A percentile compares a stretch with the other conserved stretches of the same genome.
Evolutionary conservation across 1,284 basidiomycete species (phyloP).

Genomic region (Omphalotus olearius): DNA sequence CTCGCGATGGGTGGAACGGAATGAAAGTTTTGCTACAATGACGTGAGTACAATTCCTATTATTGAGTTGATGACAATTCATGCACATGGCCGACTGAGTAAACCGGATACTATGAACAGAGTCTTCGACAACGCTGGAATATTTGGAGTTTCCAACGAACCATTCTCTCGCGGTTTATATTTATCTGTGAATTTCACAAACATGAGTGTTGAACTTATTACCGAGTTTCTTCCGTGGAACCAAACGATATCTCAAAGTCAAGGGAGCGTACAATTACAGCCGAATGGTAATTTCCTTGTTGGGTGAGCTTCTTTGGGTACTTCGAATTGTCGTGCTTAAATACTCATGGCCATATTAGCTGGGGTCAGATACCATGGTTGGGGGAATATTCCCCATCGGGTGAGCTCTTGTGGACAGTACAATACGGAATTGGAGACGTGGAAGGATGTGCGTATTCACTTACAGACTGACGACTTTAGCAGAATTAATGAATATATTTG

Average conservation of each 20-base stretch:
- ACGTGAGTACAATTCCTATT: neutral
- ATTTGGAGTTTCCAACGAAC: constrained; percentile 3
- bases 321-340: no score
- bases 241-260: constrained; percentile 7
- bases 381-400: constrained; percentile 6
- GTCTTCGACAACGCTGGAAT: constrained; percentile 4
- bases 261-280: constrained; percentile 10
- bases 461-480: neutral
- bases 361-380: constrained; percentile 9
- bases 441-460: constrained; percentile 4
- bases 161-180: constrained; percentile 5
- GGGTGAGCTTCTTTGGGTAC: neutral
- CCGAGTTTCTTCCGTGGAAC: constrained; percentile 4
- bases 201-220: constrained; percentile 4
- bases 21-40: constrained; percentile 9
- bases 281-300: constrained; percentile 9
- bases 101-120: neutral
- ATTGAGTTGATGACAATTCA: no score
- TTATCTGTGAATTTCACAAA: constrained; percentile 5
- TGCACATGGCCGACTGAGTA: neutral
- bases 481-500: neutral
- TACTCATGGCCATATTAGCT: constrained; percentile 1
- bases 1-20: constrained; percentile 9
- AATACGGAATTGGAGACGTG: constrained; percentile 9
- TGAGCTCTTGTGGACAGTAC: constrained; percentile 10